Conservation (phyloP, 2,329 filamentous ascomycete genomes). For the Escovopsis weberi region DNA sequence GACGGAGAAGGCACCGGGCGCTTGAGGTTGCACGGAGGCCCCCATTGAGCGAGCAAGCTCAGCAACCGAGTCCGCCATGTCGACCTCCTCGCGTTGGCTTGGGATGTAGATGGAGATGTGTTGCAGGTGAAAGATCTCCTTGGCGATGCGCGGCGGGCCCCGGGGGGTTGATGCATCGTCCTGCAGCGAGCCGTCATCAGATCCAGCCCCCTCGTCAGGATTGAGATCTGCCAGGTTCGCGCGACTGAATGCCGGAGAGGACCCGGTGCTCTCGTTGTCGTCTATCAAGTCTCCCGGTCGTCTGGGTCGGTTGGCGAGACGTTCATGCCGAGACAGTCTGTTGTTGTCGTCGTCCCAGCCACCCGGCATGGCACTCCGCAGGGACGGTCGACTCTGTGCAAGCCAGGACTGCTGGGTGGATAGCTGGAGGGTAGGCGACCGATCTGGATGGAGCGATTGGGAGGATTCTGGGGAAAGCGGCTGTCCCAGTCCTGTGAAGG, state of each 20-base stretch:
- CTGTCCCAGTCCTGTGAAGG: constrained; percentile 36
- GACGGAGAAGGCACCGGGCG: constrained; percentile 49
- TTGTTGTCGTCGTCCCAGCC: constrained; percentile 28
- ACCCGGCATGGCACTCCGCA: constrained; percentile 30
- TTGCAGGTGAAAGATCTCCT: constrained; percentile 36
- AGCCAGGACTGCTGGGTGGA: too few relatives aligned
- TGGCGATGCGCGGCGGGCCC: constrained; percentile 38
- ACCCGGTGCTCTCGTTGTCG: constrained; percentile 12
- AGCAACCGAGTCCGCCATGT: constrained; percentile 13
- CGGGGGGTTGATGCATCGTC: constrained; percentile 35
- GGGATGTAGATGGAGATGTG: constrained; percentile 41
- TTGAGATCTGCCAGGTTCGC: constrained; percentile 6
- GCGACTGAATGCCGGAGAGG: constrained; percentile 16
- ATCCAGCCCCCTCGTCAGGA: not conserved
- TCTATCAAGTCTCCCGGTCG: constrained; percentile 3
- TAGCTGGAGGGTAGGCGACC: too few relatives aligned
- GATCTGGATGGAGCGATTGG: too few relatives aligned
- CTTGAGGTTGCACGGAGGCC: constrained; percentile 31
- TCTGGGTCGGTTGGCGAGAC: not conserved
- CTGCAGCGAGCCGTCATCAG: constrained; percentile 8
- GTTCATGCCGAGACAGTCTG: not conserved
- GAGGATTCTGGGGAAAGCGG: constrained; percentile 7
- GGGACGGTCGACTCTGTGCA: too few relatives aligned
- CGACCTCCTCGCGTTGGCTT: constrained; percentile 27
- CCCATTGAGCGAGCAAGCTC: constrained; percentile 18